Conservation (phyloP, 164 flowering plant genomes). For the Akebia trifoliata region DNA sequence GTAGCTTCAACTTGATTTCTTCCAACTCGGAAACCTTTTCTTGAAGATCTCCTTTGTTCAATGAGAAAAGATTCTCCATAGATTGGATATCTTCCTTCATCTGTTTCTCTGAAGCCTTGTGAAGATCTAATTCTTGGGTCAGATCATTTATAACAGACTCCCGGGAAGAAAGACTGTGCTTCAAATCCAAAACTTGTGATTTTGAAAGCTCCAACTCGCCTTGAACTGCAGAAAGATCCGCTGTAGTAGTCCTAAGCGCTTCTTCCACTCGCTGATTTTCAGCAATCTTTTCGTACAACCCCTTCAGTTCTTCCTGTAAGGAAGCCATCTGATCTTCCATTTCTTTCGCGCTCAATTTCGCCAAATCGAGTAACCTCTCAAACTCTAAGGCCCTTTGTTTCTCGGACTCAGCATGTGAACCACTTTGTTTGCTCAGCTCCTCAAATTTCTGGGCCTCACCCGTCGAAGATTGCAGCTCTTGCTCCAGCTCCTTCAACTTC, state of each 20-base stretch:
- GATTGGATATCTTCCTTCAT: slow-evolving; percentile 46
- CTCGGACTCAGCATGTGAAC: slow-evolving; percentile 59
- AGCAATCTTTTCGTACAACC: slow-evolving; percentile 55
- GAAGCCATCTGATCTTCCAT: slow-evolving; percentile 64
- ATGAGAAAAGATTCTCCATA: slow-evolving; percentile 35
- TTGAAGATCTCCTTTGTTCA: slow-evolving; percentile 50
- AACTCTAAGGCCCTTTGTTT: slow-evolving; percentile 59
- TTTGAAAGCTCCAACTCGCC: slow-evolving; percentile 53
- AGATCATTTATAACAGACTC: slow-evolving; percentile 43
- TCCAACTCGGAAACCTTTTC: slow-evolving; percentile 61
- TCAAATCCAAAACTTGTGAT: slow-evolving; percentile 42
- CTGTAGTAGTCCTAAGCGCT: slow-evolving; percentile 39
- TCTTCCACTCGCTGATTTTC: slow-evolving; percentile 63
- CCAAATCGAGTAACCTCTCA: slow-evolving; percentile 56
- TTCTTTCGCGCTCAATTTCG: slow-evolving; percentile 54
- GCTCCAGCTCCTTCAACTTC: slow-evolving; percentile 59
- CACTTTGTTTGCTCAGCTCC: slow-evolving; percentile 59
- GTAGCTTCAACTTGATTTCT: slow-evolving; percentile 41
- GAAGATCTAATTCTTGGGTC: slow-evolving; percentile 48
- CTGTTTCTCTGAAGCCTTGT: slow-evolving; percentile 49
- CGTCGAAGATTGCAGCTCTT: slow-evolving; percentile 43
- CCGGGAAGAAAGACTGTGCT: slow-evolving; percentile 44
- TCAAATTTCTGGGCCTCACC: slow-evolving; percentile 58
- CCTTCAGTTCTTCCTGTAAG: slow-evolving; percentile 60
- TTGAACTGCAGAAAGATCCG: slow-evolving; percentile 49